Evolutionary conservation across 805 yeast genomes (phyloP).

Genomic region (Metschnikowia sp.): DNA sequence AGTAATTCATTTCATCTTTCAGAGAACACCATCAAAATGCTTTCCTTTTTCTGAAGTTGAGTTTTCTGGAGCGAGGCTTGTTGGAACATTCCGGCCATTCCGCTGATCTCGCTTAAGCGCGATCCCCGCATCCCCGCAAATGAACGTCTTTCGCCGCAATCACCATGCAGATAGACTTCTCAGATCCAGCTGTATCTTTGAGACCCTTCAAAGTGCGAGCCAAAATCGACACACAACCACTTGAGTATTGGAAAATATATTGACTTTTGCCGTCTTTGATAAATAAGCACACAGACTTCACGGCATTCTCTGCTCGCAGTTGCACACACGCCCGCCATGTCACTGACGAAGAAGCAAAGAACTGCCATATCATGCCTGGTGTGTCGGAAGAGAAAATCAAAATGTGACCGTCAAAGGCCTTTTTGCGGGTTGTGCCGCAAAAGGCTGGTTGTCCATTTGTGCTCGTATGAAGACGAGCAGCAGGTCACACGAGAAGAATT

Average conservation of each 20-base stretch:
- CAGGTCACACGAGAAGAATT: background rate
- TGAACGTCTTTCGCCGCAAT: background rate
- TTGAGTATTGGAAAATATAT: no score
- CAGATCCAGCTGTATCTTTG: no score
- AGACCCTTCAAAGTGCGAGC: no score
- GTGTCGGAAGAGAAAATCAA: constrained; percentile 41
- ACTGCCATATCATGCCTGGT: constrained; percentile 44
- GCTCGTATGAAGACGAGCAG: constrained; percentile 31
- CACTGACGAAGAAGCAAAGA: constrained; percentile 33
- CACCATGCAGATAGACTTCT: no score
- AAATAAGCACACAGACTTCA: no score
- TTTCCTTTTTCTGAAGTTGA: no score
- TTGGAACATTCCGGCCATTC: background rate
- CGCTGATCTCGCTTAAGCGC: constrained; percentile 1
- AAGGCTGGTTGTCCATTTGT: constrained; percentile 42
- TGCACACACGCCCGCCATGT: background rate
- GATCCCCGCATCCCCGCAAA: constrained; percentile 3
- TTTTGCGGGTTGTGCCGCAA: constrained; percentile 42
- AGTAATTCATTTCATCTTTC: no score
- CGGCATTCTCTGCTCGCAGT: no score
- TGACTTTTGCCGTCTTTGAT: no score
- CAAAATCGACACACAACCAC: no score
- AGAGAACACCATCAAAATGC: no score
- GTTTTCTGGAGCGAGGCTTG: background rate
- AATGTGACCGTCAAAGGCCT: constrained; percentile 42